Percentiles rank a stretch among this genome's conserved stretches.
Conservation (phyloP, 139 green algal genomes). For the Spirogloea muscicola region DNA sequence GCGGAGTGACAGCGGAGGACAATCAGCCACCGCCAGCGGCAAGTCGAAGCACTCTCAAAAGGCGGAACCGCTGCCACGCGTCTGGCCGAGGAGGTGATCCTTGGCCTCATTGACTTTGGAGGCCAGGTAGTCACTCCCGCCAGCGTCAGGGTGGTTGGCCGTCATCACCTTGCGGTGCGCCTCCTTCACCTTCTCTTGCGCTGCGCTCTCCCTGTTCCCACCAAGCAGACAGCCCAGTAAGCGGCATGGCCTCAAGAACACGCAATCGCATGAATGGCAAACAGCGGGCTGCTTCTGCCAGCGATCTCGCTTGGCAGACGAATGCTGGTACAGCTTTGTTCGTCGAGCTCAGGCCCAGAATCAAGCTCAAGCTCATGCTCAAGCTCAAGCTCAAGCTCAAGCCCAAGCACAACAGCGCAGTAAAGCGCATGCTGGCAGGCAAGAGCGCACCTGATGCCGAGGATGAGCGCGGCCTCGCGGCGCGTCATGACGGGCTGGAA, state of each 20-base stretch:
- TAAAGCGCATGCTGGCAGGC: no score
- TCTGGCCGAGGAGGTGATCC: constrained; percentile 73
- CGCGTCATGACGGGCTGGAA: constrained; percentile 90
- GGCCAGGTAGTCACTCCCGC: constrained; percentile 85
- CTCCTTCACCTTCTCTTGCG: constrained; percentile 84
- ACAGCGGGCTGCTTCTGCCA: no score
- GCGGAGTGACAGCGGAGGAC: not conserved
- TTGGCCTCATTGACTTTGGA: constrained; percentile 98
- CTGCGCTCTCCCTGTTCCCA: constrained; percentile 65
- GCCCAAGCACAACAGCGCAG: not conserved
- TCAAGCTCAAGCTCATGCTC: not conserved
- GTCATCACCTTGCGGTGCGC: constrained; percentile 95
- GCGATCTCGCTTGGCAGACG: no score
- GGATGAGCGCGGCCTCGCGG: constrained; percentile 87
- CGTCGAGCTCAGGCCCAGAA: not conserved
- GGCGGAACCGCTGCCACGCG: constrained; percentile 27
- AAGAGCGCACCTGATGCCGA: constrained; percentile 68
- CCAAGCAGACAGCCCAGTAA: not conserved
- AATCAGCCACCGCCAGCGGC: not conserved
- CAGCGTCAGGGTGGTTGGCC: constrained; percentile 94
- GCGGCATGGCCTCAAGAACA: not conserved
- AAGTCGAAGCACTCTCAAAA: constrained; percentile 24
- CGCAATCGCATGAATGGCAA: not conserved
- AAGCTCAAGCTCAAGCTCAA: not conserved
- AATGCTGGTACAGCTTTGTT: no score